Base-by-base conservation (phyloP, 371 early-diverging fungal species). In the Mortierella sp. region DNA sequence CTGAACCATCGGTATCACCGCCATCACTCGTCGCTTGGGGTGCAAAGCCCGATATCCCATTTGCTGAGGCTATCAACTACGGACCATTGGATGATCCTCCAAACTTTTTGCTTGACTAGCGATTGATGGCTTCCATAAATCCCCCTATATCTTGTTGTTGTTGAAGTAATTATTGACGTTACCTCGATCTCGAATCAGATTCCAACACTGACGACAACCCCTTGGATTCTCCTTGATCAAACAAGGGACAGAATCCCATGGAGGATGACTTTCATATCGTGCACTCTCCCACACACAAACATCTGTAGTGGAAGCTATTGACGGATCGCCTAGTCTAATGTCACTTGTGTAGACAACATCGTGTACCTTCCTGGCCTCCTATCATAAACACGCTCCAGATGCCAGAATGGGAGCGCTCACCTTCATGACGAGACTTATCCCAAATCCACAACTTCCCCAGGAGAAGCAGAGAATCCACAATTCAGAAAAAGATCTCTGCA, bases 171-270 rank as follows among this genome's bases (percentile, higher is more conserved):
- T n/a, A n/a, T n/a, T n/a, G n/a, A n/a, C n/a, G 57, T 53, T 65
- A 66, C 37, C 37, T 37, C 37, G 37, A 37, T 37, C 37, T 9
- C 3, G 37, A 5, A 37, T 37, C 37, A 5, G 37, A 37, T 37
- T 9, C 37, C 37, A 37, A 37, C 9, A 3, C 37, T 37, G 37
- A 3, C 3, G 37, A 37, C 37, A 76, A 30, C 0, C 70, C 70
- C n/a, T 67, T 58, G 7, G 65, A 64, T 23, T 69, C 70, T 9
- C 57, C 53, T 14, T 56, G 56, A 15, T 64, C 64, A 64, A 76
- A 76, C 52, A 76, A 47, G 6, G 76, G 76, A 1, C 64, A 59
- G 68, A 76, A 76, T 23, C 76, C 76, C 11, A 67, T 67, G 6
- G 69, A 60, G 4, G 51, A 46, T 1, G 60, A 30, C 11, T 67